These are phyloP conservation scores for Morella rubra DNA, from an alignment of 306 rosid species.

Conservation along the genomic window DNA sequence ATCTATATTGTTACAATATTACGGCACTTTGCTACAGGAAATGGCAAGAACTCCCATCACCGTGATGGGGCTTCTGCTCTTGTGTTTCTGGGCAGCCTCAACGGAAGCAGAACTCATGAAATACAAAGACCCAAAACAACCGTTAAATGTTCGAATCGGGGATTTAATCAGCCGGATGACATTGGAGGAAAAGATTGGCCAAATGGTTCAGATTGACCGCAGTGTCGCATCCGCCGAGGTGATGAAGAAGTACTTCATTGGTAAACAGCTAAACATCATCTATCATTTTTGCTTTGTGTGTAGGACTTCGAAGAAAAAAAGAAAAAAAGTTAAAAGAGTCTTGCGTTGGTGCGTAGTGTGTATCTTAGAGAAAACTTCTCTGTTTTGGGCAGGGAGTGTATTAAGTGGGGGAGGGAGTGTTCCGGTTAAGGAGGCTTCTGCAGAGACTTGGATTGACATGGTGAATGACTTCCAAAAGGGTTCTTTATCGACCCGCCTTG, in stretches of 20 bases:
- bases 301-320: background rate
- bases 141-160: background rate
- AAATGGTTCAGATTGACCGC: conserved; percentile 5
- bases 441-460: conserved; percentile 9
- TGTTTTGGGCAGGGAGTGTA: conserved; percentile 7
- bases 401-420: conserved; percentile 18
- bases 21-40: background rate
- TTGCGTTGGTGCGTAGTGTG: background rate
- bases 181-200: background rate
- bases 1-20: background rate
- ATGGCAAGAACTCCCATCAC: conserved; percentile 1
- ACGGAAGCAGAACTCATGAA: background rate
- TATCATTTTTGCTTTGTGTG: background rate
- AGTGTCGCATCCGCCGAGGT: conserved; percentile 2
- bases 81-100: conserved; percentile 2
- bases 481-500: background rate
- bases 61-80: conserved; percentile 7
- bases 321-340: background rate
- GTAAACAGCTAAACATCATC: background rate
- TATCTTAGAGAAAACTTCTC: background rate
- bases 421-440: conserved; percentile 10
- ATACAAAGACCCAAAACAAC: background rate
- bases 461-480: conserved; percentile 12
- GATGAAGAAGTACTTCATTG: conserved; percentile 14
- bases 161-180: background rate